Conservation (phyloP, 768 basidiomycete species). For the Termitomyces sp. region DNA sequence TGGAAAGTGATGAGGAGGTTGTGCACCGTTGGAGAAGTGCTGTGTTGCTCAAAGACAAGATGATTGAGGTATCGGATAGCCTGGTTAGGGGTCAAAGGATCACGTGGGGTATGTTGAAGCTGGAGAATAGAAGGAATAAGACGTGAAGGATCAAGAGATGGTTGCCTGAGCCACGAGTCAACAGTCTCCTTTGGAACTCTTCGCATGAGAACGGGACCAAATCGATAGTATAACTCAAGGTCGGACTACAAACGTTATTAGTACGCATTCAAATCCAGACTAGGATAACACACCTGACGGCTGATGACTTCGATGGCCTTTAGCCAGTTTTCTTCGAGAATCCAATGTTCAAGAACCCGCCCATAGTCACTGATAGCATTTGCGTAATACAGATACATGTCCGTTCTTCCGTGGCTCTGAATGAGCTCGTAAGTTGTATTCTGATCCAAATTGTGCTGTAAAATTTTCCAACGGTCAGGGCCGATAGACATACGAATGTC, state of each 20-base stretch:
- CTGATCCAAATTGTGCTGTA: constrained; percentile 79
- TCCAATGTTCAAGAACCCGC: constrained; percentile 88
- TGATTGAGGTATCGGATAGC: constrained; percentile 88
- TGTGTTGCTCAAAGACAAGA: constrained; percentile 76
- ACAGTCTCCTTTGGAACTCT: constrained; percentile 87
- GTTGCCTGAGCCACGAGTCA: constrained; percentile 87
- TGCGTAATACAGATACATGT: constrained; percentile 91
- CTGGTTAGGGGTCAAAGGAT: constrained; percentile 76
- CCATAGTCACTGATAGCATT: constrained; percentile 75
- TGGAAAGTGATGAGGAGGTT: constrained; percentile 92
- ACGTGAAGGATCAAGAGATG: constrained; percentile 73
- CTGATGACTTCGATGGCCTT: constrained; percentile 90
- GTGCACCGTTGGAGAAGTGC: constrained; percentile 83
- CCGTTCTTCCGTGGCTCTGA: constrained; percentile 87
- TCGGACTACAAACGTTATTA: constrained; percentile 50
- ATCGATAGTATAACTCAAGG: constrained; percentile 89
- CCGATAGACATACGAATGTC: neutral
- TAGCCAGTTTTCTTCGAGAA: constrained; percentile 88
- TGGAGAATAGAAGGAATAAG: constrained; percentile 88
- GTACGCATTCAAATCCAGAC: neutral
- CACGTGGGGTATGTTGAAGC: constrained; percentile 67
- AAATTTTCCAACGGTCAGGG: neutral
- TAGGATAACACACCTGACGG: constrained; percentile 60
- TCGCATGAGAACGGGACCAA: constrained; percentile 83
- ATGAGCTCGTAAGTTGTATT: constrained; percentile 91